These are phyloP conservation scores for Claviceps sp. DNA, from an alignment of 2,329 filamentous ascomycete species.

Conservation along the genomic window DNA sequence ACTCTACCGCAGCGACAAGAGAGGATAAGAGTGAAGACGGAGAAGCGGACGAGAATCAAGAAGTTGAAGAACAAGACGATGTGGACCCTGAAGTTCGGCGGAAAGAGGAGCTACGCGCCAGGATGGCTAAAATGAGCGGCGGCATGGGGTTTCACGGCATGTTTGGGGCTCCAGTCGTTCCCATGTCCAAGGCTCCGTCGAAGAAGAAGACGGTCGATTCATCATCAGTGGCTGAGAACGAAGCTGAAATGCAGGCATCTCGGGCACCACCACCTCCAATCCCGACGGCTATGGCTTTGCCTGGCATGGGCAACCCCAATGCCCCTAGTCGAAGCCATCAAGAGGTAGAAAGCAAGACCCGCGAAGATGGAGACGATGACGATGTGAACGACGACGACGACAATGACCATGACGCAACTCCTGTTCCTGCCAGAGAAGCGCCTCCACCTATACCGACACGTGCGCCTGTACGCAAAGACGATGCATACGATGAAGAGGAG, in stretches of 20 bases:
- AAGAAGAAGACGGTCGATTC: slow-evolving; percentile 35
- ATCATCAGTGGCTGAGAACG: slow-evolving; percentile 23
- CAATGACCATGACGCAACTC: slow-evolving; percentile 3
- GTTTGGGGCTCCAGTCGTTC: slow-evolving; percentile 63
- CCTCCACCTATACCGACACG: slow-evolving; percentile 19
- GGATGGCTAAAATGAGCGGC: slow-evolving; percentile 98
- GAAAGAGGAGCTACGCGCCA: slow-evolving; percentile 75
- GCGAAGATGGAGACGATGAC: neutral
- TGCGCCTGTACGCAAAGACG: slow-evolving; percentile 3
- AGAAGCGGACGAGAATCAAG: slow-evolving; percentile 43
- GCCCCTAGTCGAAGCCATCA: slow-evolving; percentile 27
- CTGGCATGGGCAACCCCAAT: slow-evolving; percentile 53
- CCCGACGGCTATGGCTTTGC: slow-evolving; percentile 50
- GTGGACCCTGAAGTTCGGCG: slow-evolving; percentile 77
- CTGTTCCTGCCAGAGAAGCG: slow-evolving; percentile 11
- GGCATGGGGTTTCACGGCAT: slow-evolving; percentile 95
- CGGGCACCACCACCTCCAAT: slow-evolving; percentile 37
- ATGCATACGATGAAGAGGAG: slow-evolving; percentile 22
- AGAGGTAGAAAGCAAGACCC: slow-evolving; percentile 18
- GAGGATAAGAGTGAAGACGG: slow-evolving; percentile 42
- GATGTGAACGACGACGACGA: neutral
- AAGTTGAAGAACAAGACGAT: slow-evolving; percentile 70
- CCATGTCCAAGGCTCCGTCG: slow-evolving; percentile 33
- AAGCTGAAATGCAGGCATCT: slow-evolving; percentile 28
- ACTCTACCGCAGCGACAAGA: slow-evolving; percentile 28